Conservation (phyloP, 202 grass and related monocot species). For the Carex sylvatica region DNA sequence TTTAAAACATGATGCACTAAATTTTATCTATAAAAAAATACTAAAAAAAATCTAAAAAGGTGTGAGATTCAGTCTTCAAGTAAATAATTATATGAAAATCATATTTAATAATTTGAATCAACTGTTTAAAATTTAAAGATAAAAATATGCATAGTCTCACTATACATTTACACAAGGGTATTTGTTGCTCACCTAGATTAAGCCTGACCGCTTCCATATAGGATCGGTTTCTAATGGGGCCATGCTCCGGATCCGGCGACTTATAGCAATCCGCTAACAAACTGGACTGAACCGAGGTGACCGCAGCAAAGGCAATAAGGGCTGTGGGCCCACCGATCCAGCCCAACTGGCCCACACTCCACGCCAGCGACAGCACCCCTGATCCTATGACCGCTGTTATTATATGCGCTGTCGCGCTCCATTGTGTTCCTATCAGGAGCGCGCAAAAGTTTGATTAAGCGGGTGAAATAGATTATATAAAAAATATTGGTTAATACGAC, state of each 20-base stretch:
- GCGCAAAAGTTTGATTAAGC: neutral
- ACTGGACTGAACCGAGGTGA: constrained; percentile 51
- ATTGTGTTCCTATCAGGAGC: constrained; percentile 46
- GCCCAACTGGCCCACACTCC: constrained; percentile 71
- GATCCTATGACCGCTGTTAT: constrained; percentile 73
- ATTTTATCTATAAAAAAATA: no score
- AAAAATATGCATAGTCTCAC: no score
- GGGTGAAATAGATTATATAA: no score
- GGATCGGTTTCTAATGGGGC: constrained; percentile 51
- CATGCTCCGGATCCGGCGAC: constrained; percentile 44
- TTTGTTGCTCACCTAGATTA: constrained; percentile 45
- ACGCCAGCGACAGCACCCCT: constrained; percentile 58
- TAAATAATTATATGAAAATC: no score
- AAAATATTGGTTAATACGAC: no score
- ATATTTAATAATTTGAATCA: no score
- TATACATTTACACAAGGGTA: no score
- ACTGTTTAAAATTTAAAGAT: no score
- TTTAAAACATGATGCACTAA: no score
- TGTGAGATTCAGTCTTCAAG: no score
- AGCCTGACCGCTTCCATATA: constrained; percentile 65
- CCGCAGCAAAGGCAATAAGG: constrained; percentile 59
- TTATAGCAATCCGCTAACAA: constrained; percentile 75
- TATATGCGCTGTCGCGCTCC: constrained; percentile 71
- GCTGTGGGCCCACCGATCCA: constrained; percentile 60
- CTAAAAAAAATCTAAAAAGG: no score